Evolutionary conservation across 2,329 filamentous ascomycete genomes (phyloP).

Genomic region (Dothidotthia symphoricarpi): DNA sequence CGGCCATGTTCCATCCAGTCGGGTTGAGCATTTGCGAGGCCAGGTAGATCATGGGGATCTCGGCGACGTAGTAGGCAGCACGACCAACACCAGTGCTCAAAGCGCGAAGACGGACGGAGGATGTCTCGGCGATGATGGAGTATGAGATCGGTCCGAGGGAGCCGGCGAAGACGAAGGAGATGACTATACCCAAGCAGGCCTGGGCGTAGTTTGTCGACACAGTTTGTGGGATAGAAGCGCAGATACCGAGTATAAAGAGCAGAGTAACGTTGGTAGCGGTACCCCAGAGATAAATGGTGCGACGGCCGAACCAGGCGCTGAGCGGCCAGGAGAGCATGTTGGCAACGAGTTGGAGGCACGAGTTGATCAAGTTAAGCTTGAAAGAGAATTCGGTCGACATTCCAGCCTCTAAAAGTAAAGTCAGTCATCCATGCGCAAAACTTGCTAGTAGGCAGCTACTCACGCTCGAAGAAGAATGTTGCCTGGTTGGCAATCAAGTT

Average conservation of each 20-base stretch:
- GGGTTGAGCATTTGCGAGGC: constrained; percentile 53
- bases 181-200: constrained; percentile 61
- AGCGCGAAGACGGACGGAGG: constrained; percentile 61
- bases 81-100: constrained; percentile 64
- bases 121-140: constrained; percentile 66
- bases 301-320: constrained; percentile 61
- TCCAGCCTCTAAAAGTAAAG: constrained; percentile 56
- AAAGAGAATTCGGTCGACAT: constrained; percentile 57
- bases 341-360: constrained; percentile 59
- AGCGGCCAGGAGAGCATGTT: constrained; percentile 66
- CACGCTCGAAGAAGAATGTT: constrained; percentile 59
- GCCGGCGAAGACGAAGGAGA: constrained; percentile 63
- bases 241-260: constrained; percentile 59
- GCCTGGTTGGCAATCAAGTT: constrained; percentile 63
- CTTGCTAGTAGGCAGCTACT: constrained; percentile 20
- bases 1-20: constrained; percentile 41
- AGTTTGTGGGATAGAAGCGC: constrained; percentile 50
- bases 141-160: constrained; percentile 64
- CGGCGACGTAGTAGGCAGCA: constrained; percentile 60
- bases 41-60: constrained; percentile 65
- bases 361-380: constrained; percentile 63
- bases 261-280: constrained; percentile 53
- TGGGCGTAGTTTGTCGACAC: constrained; percentile 53
- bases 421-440: constrained; percentile 19
- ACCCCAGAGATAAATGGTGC: constrained; percentile 63